These are phyloP conservation scores for Globisporangium radiosum DNA, from an alignment of 352 stramenopile species.

Conservation along the genomic window DNA sequence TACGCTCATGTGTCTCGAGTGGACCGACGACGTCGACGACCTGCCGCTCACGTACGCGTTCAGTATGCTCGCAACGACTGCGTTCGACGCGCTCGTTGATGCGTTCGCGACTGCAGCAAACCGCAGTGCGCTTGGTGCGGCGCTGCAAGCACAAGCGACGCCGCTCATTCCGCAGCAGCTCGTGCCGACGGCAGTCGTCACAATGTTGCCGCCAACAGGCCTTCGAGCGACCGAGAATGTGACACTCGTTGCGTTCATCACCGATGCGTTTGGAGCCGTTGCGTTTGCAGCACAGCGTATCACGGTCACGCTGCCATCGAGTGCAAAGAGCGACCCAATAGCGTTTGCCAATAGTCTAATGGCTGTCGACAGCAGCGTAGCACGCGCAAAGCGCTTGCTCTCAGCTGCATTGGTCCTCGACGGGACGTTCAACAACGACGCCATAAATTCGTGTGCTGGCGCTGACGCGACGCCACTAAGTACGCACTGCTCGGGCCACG, in stretches of 20 bases:
- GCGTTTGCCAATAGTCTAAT: conserved; percentile 35
- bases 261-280: conserved; percentile 30
- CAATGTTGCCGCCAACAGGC: conserved; percentile 35
- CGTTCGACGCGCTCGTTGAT: conserved; percentile 18
- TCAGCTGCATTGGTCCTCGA: conserved; percentile 42
- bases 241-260: conserved; percentile 54
- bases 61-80: conserved; percentile 26
- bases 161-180: conserved; percentile 37
- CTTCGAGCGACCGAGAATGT: conserved; percentile 24
- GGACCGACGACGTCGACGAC: conserved; percentile 53
- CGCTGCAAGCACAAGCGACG: conserved; percentile 23
- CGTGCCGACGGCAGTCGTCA: conserved; percentile 21
- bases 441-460: conserved; percentile 6
- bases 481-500: conserved; percentile 24
- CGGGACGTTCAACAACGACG: conserved; percentile 17
- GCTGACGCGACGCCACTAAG: background rate
- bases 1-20: conserved; percentile 37
- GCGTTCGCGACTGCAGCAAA: conserved; percentile 9
- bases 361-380: conserved; percentile 2
- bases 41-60: conserved; percentile 62
- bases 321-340: conserved; percentile 26
- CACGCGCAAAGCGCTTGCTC: conserved; percentile 27
- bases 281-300: conserved; percentile 31
- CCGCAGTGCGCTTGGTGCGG: conserved; percentile 14
- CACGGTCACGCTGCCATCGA: conserved; percentile 28